These are phyloP conservation scores for Penicillium glabrum DNA, from an alignment of 2,329 filamentous ascomycete genomes.

Conservation along the genomic window DNA sequence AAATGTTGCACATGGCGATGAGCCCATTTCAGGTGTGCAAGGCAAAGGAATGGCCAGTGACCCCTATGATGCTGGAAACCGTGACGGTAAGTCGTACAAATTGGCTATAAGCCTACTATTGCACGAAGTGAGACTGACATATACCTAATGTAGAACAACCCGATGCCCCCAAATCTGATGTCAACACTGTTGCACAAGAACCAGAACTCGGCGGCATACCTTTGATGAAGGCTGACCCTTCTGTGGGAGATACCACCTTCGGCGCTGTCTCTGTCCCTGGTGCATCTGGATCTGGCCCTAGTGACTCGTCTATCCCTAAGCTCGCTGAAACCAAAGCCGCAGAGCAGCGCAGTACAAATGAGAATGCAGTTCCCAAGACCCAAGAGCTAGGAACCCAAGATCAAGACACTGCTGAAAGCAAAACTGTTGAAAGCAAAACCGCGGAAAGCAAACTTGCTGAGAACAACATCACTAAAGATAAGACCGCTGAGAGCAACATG, in stretches of 20 bases:
- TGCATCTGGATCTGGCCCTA: background rate
- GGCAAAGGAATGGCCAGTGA: slow-evolving; percentile 68
- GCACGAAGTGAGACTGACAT: background rate
- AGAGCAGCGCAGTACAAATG: slow-evolving; percentile 16
- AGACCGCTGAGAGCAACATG: background rate
- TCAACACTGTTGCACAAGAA: slow-evolving; percentile 23
- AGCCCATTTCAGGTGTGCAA: slow-evolving; percentile 70
- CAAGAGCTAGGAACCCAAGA: background rate
- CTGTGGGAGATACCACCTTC: background rate
- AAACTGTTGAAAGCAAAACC: background rate
- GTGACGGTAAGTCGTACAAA: slow-evolving; percentile 51
- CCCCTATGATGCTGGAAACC: slow-evolving; percentile 77
- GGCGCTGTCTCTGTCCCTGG: background rate
- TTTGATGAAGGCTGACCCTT: slow-evolving; percentile 1
- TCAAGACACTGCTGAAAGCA: background rate
- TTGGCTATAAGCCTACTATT: background rate
- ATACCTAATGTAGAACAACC: slow-evolving; percentile 27
- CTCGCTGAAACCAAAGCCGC: background rate
- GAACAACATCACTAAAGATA: background rate
- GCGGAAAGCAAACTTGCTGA: background rate
- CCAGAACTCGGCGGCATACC: slow-evolving; percentile 8
- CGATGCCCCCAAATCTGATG: slow-evolving; percentile 18
- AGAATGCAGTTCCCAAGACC: background rate
- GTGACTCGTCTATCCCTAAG: background rate
- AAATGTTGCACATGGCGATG: slow-evolving; percentile 46